Evolutionary conservation across 148 eudicot genomes (phyloP), one percentile per base, ranked within the genome.

Genomic region (Vaccinium macrocarpon): DNA sequence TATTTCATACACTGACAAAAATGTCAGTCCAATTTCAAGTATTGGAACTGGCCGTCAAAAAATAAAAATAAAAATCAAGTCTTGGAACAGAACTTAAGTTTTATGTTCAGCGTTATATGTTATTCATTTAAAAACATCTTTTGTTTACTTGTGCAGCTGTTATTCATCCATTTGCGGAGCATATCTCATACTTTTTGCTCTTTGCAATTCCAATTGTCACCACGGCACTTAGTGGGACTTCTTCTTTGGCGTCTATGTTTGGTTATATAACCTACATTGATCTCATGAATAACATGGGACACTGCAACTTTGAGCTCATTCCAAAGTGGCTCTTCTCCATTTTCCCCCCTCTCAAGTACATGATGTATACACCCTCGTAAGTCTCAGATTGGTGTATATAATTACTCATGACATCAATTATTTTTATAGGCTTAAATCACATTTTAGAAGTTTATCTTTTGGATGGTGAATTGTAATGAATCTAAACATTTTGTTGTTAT

Each of bases 121-220:
- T 27, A 3, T 68, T 68, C 7, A 27, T 68, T 13, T 27, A 32
- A 0, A 32, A 0, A 5, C 38, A 68, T 49, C 21, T 76, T 76
- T 76, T 76, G 50, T 35, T 8, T 32, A 57, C 9, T 59, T 83
- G 78, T 15, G 49, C 92, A 93, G 97, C 95, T n/a, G 94, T 92
- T 21, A 84, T 90, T 90, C 97, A 94, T 88, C 95, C 97, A 71
- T 94, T 94, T 79, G 97, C 89, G 42, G 97, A 94, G 57, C 91
- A 91, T 78, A 83, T 94, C 16, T 84, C 87, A n/a, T 94, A 92
- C 66, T 90, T 87, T 35, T 0, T 50, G 16, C 89, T 94, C 4
- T 94, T 92, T 49, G 83, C 88, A 16, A 94, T 94, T 83, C 95
- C 97, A 48, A 50, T 89, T 80, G 27, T 89, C 80, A 48, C 90